Evolutionary conservation across 495 filamentous ascomycete species (phyloP).

Genomic region (Barbatosphaeria neglecta): DNA sequence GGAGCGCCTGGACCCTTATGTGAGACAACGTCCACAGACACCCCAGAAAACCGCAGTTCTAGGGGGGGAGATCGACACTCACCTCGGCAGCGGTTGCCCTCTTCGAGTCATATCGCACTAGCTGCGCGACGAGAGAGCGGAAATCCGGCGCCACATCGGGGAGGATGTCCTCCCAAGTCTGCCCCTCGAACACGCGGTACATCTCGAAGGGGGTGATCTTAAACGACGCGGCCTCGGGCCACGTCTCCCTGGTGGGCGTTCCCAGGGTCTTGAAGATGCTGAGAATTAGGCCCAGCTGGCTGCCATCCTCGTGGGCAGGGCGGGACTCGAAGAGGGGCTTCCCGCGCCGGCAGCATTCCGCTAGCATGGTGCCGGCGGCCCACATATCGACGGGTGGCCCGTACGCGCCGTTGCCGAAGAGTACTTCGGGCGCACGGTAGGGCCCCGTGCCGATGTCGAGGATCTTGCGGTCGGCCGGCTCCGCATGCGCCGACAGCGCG

Average conservation of each 20-base stretch:
- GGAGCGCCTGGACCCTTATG: neutral
- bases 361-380: constrained; percentile 76
- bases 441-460: constrained; percentile 87
- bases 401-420: constrained; percentile 77
- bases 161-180: constrained; percentile 26
- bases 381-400: constrained; percentile 68
- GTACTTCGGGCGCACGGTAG: constrained; percentile 80
- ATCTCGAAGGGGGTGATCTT: constrained; percentile 43
- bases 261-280: constrained; percentile 86
- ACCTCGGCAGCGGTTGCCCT: constrained; percentile 13
- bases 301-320: constrained; percentile 67
- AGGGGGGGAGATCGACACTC: too few relatives aligned
- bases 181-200: constrained; percentile 33
- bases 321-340: constrained; percentile 64
- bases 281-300: constrained; percentile 78
- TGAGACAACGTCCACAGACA: neutral
- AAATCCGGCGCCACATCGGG: constrained; percentile 20
- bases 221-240: constrained; percentile 51
- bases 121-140: constrained; percentile 15
- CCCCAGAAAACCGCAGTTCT: too few relatives aligned
- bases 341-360: constrained; percentile 48
- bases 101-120: constrained; percentile 22
- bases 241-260: constrained; percentile 62
- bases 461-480: constrained; percentile 60
- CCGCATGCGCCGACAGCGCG: constrained; percentile 39